These are phyloP conservation scores for Fusarium clavum DNA, from an alignment of 2,329 filamentous ascomycete genomes.

Conservation along the genomic window DNA sequence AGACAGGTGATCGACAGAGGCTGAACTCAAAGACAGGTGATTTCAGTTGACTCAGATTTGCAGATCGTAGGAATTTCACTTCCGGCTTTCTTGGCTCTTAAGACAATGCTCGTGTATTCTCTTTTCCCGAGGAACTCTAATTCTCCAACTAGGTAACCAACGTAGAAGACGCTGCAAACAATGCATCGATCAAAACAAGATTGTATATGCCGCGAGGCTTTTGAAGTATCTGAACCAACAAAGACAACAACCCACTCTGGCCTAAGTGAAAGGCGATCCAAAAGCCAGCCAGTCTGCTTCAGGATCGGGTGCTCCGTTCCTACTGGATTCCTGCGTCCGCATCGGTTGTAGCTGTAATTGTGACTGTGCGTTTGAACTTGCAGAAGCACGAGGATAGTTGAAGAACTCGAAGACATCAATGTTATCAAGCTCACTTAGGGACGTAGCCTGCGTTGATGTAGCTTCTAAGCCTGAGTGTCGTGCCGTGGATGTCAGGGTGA, in stretches of 20 bases:
- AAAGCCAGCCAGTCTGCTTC: constrained; percentile 37
- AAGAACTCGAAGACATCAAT: constrained; percentile 61
- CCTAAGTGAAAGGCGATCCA: constrained; percentile 24
- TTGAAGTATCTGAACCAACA: not conserved
- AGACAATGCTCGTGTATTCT: not conserved
- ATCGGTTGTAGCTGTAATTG: constrained; percentile 7
- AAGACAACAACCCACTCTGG: no score
- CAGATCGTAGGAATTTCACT: constrained; percentile 3
- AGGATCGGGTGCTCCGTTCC: constrained; percentile 26
- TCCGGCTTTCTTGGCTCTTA: not conserved
- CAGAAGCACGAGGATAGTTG: constrained; percentile 54
- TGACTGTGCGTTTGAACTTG: constrained; percentile 35
- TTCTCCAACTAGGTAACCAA: no score
- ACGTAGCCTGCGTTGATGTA: constrained; percentile 54
- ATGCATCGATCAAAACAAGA: not conserved
- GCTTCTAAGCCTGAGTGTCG: constrained; percentile 54
- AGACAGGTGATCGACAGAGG: constrained; percentile 2
- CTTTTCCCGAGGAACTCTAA: no score
- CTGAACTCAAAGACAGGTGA: not conserved
- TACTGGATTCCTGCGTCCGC: constrained; percentile 10
- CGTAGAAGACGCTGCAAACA: not conserved
- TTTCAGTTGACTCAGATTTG: not conserved
- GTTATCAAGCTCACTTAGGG: constrained; percentile 56
- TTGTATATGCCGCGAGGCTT: constrained; percentile 13
- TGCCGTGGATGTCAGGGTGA: constrained; percentile 51